Evolutionary conservation across 306 rosid species (phyloP).

Genomic region (Morella rubra): DNA sequence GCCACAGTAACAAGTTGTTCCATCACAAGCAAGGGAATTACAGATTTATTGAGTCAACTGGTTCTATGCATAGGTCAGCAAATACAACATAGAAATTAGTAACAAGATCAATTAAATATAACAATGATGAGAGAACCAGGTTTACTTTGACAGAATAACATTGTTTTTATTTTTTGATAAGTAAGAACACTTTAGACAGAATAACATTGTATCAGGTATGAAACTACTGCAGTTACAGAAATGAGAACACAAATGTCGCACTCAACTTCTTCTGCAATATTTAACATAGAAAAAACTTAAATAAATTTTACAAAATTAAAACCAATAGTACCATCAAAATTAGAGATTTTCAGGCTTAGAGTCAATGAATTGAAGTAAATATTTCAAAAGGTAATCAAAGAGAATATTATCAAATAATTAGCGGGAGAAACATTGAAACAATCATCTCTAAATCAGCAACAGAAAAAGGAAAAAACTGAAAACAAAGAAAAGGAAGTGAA

Average conservation of each 20-base stretch:
- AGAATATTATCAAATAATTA: neutral
- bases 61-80: neutral
- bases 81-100: neutral
- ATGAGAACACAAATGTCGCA: neutral
- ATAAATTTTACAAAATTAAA: neutral
- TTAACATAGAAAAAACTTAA: neutral
- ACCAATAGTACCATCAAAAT: no score
- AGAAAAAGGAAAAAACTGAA: neutral
- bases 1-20: neutral
- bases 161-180: no score
- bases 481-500: neutral
- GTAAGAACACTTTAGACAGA: no score
- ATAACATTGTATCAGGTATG: neutral
- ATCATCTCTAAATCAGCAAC: neutral
- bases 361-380: neutral
- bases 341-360: neutral
- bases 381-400: neutral
- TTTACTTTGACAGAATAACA: neutral
- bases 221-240: neutral
- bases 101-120: neutral
- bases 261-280: slow-evolving; percentile 4
- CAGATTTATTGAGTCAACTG: neutral
- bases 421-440: neutral
- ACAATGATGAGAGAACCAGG: neutral
- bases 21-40: neutral